phyloP scores from a whole-genome alignment of 1,284 basidiomycete genomes.

The Entoloma clypeatum region DNA sequence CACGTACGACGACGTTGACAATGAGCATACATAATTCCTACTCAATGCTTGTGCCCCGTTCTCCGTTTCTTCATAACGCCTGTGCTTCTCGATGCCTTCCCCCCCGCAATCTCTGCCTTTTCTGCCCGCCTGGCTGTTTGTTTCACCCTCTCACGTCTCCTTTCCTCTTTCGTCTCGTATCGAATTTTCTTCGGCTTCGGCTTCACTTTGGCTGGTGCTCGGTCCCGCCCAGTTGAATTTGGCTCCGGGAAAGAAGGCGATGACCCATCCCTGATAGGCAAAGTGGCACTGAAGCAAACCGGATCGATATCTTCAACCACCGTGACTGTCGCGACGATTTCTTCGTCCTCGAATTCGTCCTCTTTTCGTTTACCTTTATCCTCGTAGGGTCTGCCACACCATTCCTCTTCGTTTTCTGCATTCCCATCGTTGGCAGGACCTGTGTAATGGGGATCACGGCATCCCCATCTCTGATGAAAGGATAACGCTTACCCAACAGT shows the following conservation, averaged over 20 bases:
- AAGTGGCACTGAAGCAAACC: conserved; percentile 51
- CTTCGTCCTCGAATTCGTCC: conserved; percentile 70
- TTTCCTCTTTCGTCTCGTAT: conserved; percentile 62
- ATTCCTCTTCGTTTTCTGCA: conserved; percentile 39
- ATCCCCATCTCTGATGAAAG: conserved; percentile 6
- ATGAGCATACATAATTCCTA: too few species aligned
- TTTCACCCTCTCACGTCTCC: conserved; percentile 51
- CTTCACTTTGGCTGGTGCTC: conserved; percentile 13
- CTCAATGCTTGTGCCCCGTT: conserved; percentile 16
- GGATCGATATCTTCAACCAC: conserved; percentile 80
- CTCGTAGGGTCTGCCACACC: conserved; percentile 36
- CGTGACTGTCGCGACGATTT: conserved; percentile 77
- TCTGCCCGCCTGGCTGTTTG: conserved; percentile 59
- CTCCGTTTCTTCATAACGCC: conserved; percentile 22
- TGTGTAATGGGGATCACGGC: conserved; percentile 7
- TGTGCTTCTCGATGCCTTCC: conserved; percentile 44
- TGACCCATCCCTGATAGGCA: conserved; percentile 18
- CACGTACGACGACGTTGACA: too few species aligned
- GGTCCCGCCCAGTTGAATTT: conserved; percentile 4
- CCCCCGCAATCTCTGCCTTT: conserved; percentile 65
- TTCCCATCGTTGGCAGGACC: conserved; percentile 25
- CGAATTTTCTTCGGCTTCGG: conserved; percentile 34
- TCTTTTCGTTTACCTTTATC: conserved; percentile 41
- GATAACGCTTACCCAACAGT: conserved; percentile 37
- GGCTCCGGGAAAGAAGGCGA: conserved; percentile 3